Evolutionary conservation across 768 basidiomycete species (phyloP), one percentile per base, ranked within the genome.

Genomic region (Termitomyces sp.): DNA sequence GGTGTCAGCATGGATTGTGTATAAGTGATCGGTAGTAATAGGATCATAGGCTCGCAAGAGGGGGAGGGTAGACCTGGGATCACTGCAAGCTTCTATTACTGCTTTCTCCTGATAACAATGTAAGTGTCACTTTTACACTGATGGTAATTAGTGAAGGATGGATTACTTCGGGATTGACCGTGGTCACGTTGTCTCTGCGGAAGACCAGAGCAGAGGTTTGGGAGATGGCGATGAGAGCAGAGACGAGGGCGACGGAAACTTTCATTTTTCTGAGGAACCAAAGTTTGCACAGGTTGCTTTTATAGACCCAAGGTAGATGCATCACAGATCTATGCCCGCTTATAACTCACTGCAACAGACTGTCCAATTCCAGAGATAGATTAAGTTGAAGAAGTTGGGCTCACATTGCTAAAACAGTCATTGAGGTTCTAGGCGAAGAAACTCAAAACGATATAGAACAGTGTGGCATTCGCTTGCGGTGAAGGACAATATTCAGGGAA

Each of bases 1-100:
- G 28, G 64, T 63, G 9, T 6, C 14, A 44, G 58, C 58, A 32
- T 52, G 53, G 20, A 56, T 59, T 13, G 63, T 64, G 57, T 66
- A 64, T 9, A 64, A 59, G 41, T 66, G 64, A 46, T 66, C 64
- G 4, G 5, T 3, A 23, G 23, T 23, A 4, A 20, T 1, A 20
- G 32, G 13, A 9, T 49, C 54, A 40, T 53, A 58, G 28, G 58
- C 53, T 30, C 64, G 44, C 40, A 54, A 58, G 23, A 64, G 50
- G 26, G 63, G 60, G 12, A 63, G 44, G 4, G 58, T 58, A 10
- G 4, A 33, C 16, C 51, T 47, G 28, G 60, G 60, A 56, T 66
- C 53, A n/a, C 58, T 56, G 38, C 64, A 66, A 18, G 26, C 48
- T 20, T 44, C 48, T 8, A 38, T 26, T 9, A 40, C 43, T 10